These are phyloP conservation scores for Amylostereum areolatum DNA, from an alignment of 1,284 basidiomycete species.

Conservation along the genomic window DNA sequence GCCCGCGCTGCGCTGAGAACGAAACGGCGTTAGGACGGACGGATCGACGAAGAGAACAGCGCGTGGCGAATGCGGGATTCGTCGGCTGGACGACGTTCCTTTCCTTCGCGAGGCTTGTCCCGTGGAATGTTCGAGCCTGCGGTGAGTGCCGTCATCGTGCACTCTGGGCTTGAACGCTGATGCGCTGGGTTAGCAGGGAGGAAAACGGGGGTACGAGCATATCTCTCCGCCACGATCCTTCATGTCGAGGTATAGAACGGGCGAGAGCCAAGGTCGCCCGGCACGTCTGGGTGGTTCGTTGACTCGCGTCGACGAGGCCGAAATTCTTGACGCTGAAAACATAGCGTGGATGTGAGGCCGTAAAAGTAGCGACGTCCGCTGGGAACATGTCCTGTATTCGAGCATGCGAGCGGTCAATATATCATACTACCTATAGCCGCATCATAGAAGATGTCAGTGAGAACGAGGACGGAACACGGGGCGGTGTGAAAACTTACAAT, in stretches of 20 bases:
- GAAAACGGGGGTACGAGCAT: too few species aligned
- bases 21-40: slow-evolving; percentile 1
- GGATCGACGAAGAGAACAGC: slow-evolving; percentile 19
- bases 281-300: background rate
- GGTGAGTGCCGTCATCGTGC: background rate
- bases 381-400: background rate
- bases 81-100: background rate
- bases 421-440: background rate
- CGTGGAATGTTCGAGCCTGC: background rate
- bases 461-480: background rate
- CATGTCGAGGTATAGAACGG: slow-evolving; percentile 9
- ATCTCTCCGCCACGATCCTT: background rate
- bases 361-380: background rate
- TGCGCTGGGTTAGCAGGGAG: background rate
- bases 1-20: background rate
- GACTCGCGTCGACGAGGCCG: slow-evolving; percentile 15
- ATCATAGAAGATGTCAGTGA: background rate
- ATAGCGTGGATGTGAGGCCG: slow-evolving; percentile 13
- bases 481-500: background rate
- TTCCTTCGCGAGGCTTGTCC: background rate
- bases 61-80: slow-evolving; percentile 14
- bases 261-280: background rate
- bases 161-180: background rate
- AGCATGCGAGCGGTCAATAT: background rate
- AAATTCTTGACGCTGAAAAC: slow-evolving; percentile 35